Evolutionary conservation across 306 rosid species (phyloP).

Genomic region (Inga laurina): DNA sequence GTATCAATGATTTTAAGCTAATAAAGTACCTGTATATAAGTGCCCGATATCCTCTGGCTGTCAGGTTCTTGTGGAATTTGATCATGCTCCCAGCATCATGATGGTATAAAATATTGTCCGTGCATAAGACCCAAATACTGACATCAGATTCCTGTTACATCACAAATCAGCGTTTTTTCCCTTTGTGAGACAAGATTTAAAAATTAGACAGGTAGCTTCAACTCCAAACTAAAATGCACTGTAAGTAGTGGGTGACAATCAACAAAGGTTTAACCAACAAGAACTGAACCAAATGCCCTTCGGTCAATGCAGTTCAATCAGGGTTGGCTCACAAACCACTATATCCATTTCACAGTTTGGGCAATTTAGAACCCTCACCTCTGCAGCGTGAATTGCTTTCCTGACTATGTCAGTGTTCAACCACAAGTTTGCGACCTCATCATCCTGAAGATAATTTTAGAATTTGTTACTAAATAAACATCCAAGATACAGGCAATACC

Average conservation of each 20-base stretch:
- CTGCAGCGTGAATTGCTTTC: conserved; percentile 70
- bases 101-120: conserved; percentile 31
- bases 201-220: neutral
- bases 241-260: neutral
- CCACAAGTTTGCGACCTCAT: conserved; percentile 75
- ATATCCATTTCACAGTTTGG: neutral
- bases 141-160: conserved; percentile 49
- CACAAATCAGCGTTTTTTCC: neutral
- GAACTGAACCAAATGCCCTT: neutral
- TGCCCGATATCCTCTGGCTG: conserved; percentile 76
- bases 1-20: conserved; percentile 12
- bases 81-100: conserved; percentile 98
- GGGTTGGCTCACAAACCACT: neutral
- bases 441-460: conserved; percentile 51
- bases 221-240: neutral
- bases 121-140: conserved; percentile 70
- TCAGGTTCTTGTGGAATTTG: conserved; percentile 77
- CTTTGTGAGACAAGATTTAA: neutral
- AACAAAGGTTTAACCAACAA: neutral
- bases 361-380: conserved; percentile 47
- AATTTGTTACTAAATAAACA: conserved; percentile 5
- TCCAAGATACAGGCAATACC: conserved; percentile 4
- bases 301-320: neutral
- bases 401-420: conserved; percentile 74
- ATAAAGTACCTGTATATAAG: conserved; percentile 79